Percentiles rank a stretch among this genome's conserved stretches.
These are phyloP conservation scores for Pythium scleroteichum DNA, from an alignment of 352 stramenopile genomes.

Conservation along the genomic window DNA sequence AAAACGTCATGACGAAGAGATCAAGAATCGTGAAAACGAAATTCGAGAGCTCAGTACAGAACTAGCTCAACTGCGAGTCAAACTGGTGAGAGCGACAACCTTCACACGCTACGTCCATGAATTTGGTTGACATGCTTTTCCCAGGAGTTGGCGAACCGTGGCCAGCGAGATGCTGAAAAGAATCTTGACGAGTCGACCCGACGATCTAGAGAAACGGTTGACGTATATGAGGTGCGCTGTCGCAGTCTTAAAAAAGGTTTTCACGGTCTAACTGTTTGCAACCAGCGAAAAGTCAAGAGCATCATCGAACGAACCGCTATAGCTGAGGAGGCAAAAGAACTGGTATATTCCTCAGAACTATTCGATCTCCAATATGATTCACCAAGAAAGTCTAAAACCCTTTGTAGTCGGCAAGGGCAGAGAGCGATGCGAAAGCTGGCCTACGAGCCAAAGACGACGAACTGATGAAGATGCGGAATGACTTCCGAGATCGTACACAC, in stretches of 20 bases:
- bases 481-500: constrained; percentile 52
- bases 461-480: constrained; percentile 43
- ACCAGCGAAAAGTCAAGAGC: constrained; percentile 47
- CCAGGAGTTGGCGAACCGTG: constrained; percentile 43
- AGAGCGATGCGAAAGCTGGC: constrained; percentile 47
- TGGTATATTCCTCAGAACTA: too few species aligned
- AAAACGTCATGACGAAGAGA: constrained; percentile 42
- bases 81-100: constrained; percentile 33
- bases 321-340: constrained; percentile 61
- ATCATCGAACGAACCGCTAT: constrained; percentile 45
- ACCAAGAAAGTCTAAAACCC: too few species aligned
- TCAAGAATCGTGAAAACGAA: constrained; percentile 55
- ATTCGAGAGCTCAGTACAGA: constrained; percentile 46
- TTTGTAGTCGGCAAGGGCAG: constrained; percentile 24
- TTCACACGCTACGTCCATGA: not conserved
- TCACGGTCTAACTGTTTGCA: constrained; percentile 2
- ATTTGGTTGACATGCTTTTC: not conserved
- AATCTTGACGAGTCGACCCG: constrained; percentile 41
- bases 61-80: constrained; percentile 50
- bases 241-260: too few species aligned
- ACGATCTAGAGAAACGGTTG: constrained; percentile 39
- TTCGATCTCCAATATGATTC: too few species aligned
- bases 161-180: constrained; percentile 58
- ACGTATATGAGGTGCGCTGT: constrained; percentile 47
- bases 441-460: constrained; percentile 57